phyloP scores from a whole-genome alignment of 345 rosid genomes.

The Aquilaria yunnanensis region DNA sequence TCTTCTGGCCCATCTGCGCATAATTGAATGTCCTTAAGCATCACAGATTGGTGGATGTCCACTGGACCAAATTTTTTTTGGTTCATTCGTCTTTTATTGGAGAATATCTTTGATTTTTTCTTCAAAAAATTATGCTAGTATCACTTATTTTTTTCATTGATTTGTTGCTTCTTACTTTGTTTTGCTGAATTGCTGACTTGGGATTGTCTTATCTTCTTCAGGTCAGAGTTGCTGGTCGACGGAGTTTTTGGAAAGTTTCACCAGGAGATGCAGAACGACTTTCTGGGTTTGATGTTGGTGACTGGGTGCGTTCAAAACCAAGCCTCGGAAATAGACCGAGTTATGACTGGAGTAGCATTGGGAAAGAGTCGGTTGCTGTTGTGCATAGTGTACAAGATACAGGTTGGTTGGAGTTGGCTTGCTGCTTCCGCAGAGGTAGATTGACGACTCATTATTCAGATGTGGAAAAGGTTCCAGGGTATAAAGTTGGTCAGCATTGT shows the following conservation, averaged over 20 bases:
- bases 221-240: slow-evolving; percentile 83
- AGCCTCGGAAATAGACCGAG: slow-evolving; percentile 88
- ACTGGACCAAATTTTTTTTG: no score
- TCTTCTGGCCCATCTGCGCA: neutral
- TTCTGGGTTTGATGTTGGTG: slow-evolving; percentile 96
- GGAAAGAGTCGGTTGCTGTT: slow-evolving; percentile 86
- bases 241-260: slow-evolving; percentile 79
- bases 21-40: no score
- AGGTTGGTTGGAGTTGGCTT: slow-evolving; percentile 86
- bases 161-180: neutral
- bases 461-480: slow-evolving; percentile 73
- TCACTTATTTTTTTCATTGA: neutral
- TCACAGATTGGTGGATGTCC: no score
- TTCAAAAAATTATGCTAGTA: neutral
- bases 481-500: slow-evolving; percentile 84
- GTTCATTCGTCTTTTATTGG: neutral
- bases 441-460: slow-evolving; percentile 72
- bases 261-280: slow-evolving; percentile 98
- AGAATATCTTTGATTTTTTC: neutral
- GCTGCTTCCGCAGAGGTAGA: slow-evolving; percentile 93
- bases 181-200: slow-evolving; percentile 9
- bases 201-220: slow-evolving; percentile 24
- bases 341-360: slow-evolving; percentile 86
- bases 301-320: slow-evolving; percentile 95
- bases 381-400: slow-evolving; percentile 89